Conservation (phyloP, 148 eudicot genomes). For the Vaccinium myrtillus region DNA sequence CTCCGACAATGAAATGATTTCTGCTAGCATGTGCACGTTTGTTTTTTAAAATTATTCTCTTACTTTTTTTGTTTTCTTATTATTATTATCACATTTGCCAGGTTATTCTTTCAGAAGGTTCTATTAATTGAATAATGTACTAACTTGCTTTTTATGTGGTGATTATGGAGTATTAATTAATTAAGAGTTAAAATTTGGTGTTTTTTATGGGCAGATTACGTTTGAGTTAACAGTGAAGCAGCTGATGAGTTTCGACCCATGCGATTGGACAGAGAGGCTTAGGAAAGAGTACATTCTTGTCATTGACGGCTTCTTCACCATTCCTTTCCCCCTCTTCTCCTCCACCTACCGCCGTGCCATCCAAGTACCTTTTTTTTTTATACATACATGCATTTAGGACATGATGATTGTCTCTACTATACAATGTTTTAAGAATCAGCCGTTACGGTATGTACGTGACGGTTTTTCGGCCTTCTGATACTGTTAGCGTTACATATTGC, state of each 20-base stretch:
- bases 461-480: too few relatives aligned
- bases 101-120: slow-evolving; percentile 20
- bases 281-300: slow-evolving; percentile 85
- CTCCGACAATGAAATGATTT: not conserved
- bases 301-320: slow-evolving; percentile 91
- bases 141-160: not conserved
- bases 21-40: slow-evolving; percentile 14
- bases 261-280: slow-evolving; percentile 83
- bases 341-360: slow-evolving; percentile 81
- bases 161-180: too few relatives aligned
- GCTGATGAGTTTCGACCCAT: slow-evolving; percentile 87
- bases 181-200: not conserved
- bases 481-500: too few relatives aligned
- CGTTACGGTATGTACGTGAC: too few relatives aligned
- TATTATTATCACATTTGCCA: slow-evolving; percentile 7
- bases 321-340: slow-evolving; percentile 81
- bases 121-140: not conserved
- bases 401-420: too few relatives aligned
- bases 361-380: slow-evolving; percentile 40
- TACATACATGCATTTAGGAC: too few relatives aligned
- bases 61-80: not conserved
- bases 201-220: slow-evolving; percentile 48
- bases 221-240: slow-evolving; percentile 91
- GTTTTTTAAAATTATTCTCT: slow-evolving; percentile 6
- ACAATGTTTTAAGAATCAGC: too few relatives aligned